phyloP scores from a whole-genome alignment of 495 filamentous ascomycete species.

The Delitschia confertaspora region DNA sequence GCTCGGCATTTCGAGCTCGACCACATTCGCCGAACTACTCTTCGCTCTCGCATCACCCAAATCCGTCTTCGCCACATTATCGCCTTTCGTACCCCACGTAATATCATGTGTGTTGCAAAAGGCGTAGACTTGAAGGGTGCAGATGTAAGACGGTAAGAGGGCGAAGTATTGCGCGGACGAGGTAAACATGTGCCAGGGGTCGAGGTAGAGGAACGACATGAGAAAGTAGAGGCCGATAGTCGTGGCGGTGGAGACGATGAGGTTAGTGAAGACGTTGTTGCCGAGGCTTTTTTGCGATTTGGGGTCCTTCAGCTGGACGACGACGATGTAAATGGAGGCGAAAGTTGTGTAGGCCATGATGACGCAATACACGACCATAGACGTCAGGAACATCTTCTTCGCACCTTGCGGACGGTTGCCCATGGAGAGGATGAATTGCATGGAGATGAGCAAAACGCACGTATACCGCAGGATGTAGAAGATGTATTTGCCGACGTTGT shows the following conservation, averaged over 20 bases:
- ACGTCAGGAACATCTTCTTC: constrained; percentile 78
- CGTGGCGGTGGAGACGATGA: constrained; percentile 79
- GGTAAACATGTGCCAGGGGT: constrained; percentile 99
- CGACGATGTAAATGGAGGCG: constrained; percentile 74
- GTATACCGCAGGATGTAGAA: constrained; percentile 80
- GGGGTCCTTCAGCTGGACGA: constrained; percentile 59
- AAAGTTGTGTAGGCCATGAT: constrained; percentile 98
- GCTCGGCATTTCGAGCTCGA: constrained; percentile 90
- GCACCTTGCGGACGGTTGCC: constrained; percentile 97
- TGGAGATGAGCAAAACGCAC: constrained; percentile 77
- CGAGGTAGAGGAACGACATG: constrained; percentile 90
- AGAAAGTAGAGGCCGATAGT: constrained; percentile 94
- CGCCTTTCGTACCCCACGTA: constrained; percentile 97
- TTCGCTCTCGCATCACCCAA: constrained; percentile 74
- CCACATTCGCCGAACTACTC: constrained; percentile 58
- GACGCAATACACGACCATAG: constrained; percentile 77
- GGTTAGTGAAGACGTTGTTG: constrained; percentile 85
- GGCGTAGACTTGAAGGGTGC: constrained; percentile 94
- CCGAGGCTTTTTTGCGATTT: constrained; percentile 50
- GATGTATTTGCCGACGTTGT: constrained; percentile 72
- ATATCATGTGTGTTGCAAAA: constrained; percentile 99
- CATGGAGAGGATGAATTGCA: constrained; percentile 96
- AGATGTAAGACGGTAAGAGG: constrained; percentile 87
- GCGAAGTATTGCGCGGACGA: constrained; percentile 87
- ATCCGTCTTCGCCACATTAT: constrained; percentile 88